Percentiles rank a stretch among this genome's conserved stretches.
phyloP scores from a whole-genome alignment of 2,329 filamentous ascomycete genomes.

The Phyllosticta citrichinensis region DNA sequence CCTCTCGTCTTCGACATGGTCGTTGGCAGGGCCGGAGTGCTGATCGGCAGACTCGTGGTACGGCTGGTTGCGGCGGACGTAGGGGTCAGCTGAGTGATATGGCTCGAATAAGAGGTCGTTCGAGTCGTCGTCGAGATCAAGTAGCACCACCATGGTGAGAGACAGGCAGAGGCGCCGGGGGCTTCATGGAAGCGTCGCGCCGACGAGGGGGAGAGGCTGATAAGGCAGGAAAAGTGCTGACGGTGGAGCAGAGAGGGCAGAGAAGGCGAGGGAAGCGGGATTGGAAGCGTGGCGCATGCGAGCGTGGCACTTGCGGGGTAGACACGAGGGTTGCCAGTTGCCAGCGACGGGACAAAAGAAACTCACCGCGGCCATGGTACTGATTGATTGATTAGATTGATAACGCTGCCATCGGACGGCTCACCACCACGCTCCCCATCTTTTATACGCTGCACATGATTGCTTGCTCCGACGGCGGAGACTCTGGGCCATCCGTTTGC shows the following conservation, averaged over 20 bases:
- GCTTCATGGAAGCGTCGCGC: constrained; percentile 9
- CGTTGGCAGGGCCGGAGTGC: constrained; percentile 1
- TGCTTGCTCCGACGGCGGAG: not conserved
- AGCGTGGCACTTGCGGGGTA: not conserved
- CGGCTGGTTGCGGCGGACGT: constrained; percentile 4
- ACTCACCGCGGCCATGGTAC: not conserved
- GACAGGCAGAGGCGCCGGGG: not conserved
- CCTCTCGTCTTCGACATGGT: constrained; percentile 19
- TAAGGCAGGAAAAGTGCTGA: not conserved
- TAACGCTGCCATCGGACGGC: not conserved
- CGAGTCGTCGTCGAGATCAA: constrained; percentile 33
- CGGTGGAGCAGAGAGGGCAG: not conserved
- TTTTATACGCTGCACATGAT: not conserved
- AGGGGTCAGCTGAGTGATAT: constrained; percentile 16
- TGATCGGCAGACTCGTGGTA: constrained; percentile 7
- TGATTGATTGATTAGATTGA: not conserved
- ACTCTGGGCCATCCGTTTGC: not conserved
- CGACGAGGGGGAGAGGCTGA: not conserved
- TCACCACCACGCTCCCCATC: not conserved
- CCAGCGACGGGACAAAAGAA: not conserved
- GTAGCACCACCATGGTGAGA: constrained; percentile 34
- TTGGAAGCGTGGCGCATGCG: not conserved
- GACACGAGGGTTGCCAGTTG: not conserved
- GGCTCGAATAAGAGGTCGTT: constrained; percentile 17
- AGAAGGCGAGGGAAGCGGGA: not conserved